phyloP scores from a whole-genome alignment of 768 basidiomycete genomes.

The Termitomyces sp. region DNA sequence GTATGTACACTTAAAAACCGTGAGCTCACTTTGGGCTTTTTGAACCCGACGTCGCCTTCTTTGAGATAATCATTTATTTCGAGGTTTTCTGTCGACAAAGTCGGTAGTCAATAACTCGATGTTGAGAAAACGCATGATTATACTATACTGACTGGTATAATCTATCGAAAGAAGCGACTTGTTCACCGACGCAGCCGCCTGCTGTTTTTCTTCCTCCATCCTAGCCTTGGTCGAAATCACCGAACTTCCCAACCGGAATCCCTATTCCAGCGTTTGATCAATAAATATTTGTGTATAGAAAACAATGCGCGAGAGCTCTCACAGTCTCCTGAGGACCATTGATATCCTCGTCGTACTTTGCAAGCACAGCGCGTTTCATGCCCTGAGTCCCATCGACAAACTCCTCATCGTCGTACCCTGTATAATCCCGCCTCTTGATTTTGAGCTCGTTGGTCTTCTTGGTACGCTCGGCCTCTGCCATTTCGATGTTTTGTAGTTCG shows the following conservation, averaged over 20 bases:
- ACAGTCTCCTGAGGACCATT: conserved; percentile 73
- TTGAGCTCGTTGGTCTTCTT: conserved; percentile 82
- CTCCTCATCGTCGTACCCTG: conserved; percentile 96
- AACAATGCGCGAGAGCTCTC: conserved; percentile 18
- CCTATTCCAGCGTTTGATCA: conserved; percentile 39
- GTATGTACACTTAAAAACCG: not conserved
- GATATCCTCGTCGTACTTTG: conserved; percentile 93
- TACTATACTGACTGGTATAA: conserved; percentile 71
- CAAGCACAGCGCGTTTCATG: conserved; percentile 78
- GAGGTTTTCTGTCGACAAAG: conserved; percentile 64
- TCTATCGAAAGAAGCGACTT: conserved; percentile 82
- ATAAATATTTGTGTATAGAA: not conserved
- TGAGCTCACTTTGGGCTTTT: conserved; percentile 77
- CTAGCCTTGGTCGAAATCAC: conserved; percentile 36
- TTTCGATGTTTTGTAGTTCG: conserved; percentile 92
- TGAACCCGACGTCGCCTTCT: conserved; percentile 92
- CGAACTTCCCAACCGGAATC: conserved; percentile 81
- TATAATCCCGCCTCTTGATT: conserved; percentile 86
- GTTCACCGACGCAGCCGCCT: conserved; percentile 63
- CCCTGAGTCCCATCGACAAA: conserved; percentile 73
- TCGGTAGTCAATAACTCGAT: not conserved
- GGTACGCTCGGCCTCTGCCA: conserved; percentile 83
- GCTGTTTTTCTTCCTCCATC: conserved; percentile 45
- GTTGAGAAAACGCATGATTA: not conserved
- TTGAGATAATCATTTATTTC: conserved; percentile 85